phyloP scores from a whole-genome alignment of 2,329 filamentous ascomycete species.

The Phoma sp. region DNA sequence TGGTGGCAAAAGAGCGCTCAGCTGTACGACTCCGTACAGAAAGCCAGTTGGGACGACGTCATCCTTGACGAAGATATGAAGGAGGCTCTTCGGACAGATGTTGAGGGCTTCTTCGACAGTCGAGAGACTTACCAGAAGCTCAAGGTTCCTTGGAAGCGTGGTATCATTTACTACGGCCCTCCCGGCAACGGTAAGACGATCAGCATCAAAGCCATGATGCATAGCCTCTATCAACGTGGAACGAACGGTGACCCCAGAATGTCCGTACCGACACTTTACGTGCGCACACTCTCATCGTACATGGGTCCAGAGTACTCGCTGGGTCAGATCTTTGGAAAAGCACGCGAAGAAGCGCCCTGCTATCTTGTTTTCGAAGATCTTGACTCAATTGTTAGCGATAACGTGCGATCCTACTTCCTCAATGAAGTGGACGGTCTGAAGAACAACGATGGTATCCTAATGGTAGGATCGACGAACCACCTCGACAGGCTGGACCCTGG shows the following conservation, averaged over 20 bases:
- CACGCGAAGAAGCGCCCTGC: slow-evolving; percentile 68
- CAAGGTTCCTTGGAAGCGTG: slow-evolving; percentile 73
- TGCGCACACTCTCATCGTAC: slow-evolving; percentile 56
- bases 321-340: slow-evolving; percentile 53
- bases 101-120: slow-evolving; percentile 68
- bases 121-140: slow-evolving; percentile 64
- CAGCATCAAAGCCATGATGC: slow-evolving; percentile 73
- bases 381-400: slow-evolving; percentile 67
- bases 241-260: slow-evolving; percentile 38
- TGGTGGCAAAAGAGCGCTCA: slow-evolving; percentile 68
- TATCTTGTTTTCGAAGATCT: slow-evolving; percentile 75
- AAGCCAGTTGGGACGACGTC: slow-evolving; percentile 67
- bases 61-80: slow-evolving; percentile 72
- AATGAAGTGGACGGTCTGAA: slow-evolving; percentile 75
- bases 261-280: slow-evolving; percentile 61
- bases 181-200: slow-evolving; percentile 72
- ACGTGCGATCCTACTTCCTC: slow-evolving; percentile 70
- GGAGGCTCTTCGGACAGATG: slow-evolving; percentile 66
- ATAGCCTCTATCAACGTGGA: slow-evolving; percentile 62
- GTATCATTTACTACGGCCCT: slow-evolving; percentile 71
- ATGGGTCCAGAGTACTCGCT: slow-evolving; percentile 61
- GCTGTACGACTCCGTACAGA: slow-evolving; percentile 59
- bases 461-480: slow-evolving; percentile 69
- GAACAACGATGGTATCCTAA: slow-evolving; percentile 73
- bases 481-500: slow-evolving; percentile 71